Conservation (phyloP, 495 filamentous ascomycete species). For the Aspergillus nidulans region DNA sequence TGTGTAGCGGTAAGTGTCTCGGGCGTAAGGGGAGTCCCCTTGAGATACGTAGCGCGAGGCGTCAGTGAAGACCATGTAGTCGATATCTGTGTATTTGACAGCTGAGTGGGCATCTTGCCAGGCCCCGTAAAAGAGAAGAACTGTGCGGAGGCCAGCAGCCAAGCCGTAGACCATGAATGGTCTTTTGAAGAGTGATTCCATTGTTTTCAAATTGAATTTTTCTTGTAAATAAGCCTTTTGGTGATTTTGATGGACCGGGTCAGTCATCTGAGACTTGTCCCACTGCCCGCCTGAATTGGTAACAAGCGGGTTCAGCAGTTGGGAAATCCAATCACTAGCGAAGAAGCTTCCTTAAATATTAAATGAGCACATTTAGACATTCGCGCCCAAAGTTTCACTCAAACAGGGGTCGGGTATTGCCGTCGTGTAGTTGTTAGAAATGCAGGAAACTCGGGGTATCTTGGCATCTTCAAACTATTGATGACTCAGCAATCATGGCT, state of each 20-base stretch:
- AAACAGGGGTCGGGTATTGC: not conserved
- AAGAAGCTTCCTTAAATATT: no score
- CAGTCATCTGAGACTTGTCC: not conserved
- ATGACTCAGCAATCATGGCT: constrained; percentile 7
- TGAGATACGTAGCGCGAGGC: constrained; percentile 71
- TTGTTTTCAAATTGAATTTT: constrained; percentile 5
- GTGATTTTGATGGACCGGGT: not conserved
- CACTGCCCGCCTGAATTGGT: no score
- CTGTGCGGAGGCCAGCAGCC: constrained; percentile 62
- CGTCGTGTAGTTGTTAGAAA: not conserved
- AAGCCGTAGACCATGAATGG: constrained; percentile 58
- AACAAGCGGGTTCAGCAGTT: not conserved
- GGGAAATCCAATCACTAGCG: no score
- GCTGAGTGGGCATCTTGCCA: constrained; percentile 87
- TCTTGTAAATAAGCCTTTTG: not conserved
- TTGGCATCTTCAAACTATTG: constrained; percentile 1
- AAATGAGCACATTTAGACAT: not conserved
- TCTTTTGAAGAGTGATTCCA: constrained; percentile 37
- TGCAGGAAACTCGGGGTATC: not conserved
- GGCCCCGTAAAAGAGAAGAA: constrained; percentile 78
- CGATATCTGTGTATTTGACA: constrained; percentile 97
- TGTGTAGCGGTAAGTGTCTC: constrained; percentile 96
- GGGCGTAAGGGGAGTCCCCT: constrained; percentile 68
- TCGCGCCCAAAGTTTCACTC: not conserved
- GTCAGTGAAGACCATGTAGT: constrained; percentile 99